Percentiles rank a stretch among this genome's conserved stretches.
phyloP scores from a whole-genome alignment of 768 basidiomycete species.

The Auricularia cornea region DNA sequence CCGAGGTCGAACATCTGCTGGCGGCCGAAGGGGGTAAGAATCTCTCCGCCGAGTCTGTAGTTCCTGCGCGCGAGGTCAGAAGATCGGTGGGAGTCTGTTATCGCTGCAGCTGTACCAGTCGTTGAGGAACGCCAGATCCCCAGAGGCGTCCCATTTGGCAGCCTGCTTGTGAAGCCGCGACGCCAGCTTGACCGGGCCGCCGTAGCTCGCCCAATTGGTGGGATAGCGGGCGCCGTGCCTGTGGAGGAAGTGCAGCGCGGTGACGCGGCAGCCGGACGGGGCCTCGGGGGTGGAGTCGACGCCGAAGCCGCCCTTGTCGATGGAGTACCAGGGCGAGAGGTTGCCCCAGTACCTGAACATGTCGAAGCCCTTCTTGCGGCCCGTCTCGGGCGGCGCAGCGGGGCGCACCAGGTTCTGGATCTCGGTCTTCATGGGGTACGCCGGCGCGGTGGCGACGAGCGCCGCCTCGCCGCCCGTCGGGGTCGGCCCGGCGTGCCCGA shows the following conservation, averaged over 20 bases:
- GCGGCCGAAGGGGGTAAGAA: constrained; percentile 32
- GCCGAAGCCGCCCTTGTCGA: constrained; percentile 56
- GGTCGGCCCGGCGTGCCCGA: constrained; percentile 71
- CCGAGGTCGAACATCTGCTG: constrained; percentile 33
- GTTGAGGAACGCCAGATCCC: constrained; percentile 28
- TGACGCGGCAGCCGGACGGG: constrained; percentile 61
- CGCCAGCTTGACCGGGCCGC: constrained; percentile 9
- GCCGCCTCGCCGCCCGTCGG: constrained; percentile 36
- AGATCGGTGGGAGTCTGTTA: background rate
- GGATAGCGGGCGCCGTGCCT: constrained; percentile 70
- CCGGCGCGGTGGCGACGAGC: constrained; percentile 15
- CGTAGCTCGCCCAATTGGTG: constrained; percentile 13
- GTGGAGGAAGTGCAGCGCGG: constrained; percentile 71
- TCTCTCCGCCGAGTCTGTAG: constrained; percentile 82
- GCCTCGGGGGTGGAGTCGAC: constrained; percentile 61
- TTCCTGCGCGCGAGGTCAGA: constrained; percentile 41
- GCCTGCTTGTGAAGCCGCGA: background rate
- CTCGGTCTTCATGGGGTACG: constrained; percentile 68
- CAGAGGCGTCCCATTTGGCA: constrained; percentile 15
- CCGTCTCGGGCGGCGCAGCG: constrained; percentile 3
- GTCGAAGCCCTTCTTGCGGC: constrained; percentile 41
- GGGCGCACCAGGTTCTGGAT: constrained; percentile 15
- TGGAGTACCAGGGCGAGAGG: constrained; percentile 78
- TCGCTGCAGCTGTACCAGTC: constrained; percentile 35
- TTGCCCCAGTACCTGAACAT: constrained; percentile 79